Base-by-base conservation (phyloP, 306 rosid genomes). In the Arachis stenosperma region DNA sequence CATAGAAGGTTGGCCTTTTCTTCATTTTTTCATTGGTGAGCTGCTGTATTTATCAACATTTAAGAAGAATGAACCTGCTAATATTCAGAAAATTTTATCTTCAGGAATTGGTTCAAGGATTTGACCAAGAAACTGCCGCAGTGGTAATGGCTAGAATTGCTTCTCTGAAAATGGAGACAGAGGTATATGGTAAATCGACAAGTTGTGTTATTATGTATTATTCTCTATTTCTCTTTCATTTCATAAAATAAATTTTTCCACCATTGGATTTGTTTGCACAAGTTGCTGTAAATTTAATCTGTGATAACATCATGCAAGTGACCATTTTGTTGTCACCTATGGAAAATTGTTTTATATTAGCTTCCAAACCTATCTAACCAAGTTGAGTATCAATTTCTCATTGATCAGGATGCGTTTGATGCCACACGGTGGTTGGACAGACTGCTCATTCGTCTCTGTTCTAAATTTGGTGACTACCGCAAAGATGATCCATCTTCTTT, bases 81-180 rank as follows among this genome's bases (percentile, higher is more conserved):
- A 79, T 44, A 68, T 52, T 40, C 46, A 78, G 39, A 14, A 65
- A 54, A 42, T 68, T 65, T 75, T 37, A 46, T 46, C 48, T 62
- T 55, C 73, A 92, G 97, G 97, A 92, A 83, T 77, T 92, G 86
- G 82, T 86, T 68, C 96, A 86, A 86, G 97, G 97, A 61, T 92
- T 92, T 83, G 97, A 92, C 83, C 97, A 92, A 70, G 97, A 92
- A 83, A 84, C 97, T 69, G 96, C 96, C 69, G 96, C 96, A 58
- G 97, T 92, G 54, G 97, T 89, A 48, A 82, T 92, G 88, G 97
- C 96, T 65, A 89, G 97, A 78, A 71, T 84, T 60, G 88, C 85
- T 54, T 86, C 97, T 69, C 83, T 86, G 80, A 89, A 92, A 88
- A 92, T 92, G 97, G 96, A 92, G 86, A 69, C 86, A 43, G 97